phyloP scores from a whole-genome alignment of 345 rosid species.

The Salix exigua region DNA sequence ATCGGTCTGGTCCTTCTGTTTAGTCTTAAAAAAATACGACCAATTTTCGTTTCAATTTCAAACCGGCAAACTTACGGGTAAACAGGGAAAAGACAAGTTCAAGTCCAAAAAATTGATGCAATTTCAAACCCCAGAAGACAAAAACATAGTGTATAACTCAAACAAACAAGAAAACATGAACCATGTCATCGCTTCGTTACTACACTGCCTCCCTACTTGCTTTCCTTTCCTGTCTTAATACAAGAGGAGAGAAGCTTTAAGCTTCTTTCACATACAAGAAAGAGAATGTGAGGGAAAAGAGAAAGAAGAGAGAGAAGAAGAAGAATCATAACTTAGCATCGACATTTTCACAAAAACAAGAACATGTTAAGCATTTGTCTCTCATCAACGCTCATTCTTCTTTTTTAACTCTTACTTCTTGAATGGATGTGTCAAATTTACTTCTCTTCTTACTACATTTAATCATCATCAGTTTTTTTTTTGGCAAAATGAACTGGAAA shows the following conservation, averaged over 20 bases:
- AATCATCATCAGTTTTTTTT: constrained; percentile 12
- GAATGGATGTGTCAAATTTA: constrained; percentile 27
- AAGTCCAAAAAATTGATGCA: constrained; percentile 18
- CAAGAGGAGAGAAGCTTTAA: constrained; percentile 6
- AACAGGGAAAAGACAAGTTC: constrained; percentile 27
- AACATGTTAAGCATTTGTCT: constrained; percentile 16
- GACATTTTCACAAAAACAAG: constrained; percentile 17
- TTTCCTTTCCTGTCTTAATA: background rate
- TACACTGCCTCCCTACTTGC: constrained; percentile 1
- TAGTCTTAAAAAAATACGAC: constrained; percentile 24
- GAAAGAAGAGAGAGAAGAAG: background rate
- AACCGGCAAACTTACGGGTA: constrained; percentile 34
- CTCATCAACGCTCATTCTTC: background rate
- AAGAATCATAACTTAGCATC: constrained; percentile 14
- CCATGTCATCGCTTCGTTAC: background rate
- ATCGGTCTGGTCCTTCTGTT: constrained; percentile 7
- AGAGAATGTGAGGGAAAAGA: background rate
- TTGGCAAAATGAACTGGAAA: background rate
- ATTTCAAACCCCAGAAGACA: constrained; percentile 12
- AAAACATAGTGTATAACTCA: background rate
- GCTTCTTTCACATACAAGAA: background rate
- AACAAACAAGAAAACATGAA: background rate
- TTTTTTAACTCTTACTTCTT: constrained; percentile 21
- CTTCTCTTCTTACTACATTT: constrained; percentile 14
- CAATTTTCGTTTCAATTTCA: constrained; percentile 14